Evolutionary conservation across 192 early-diverging fungal species (phyloP).

Genomic region (Coemansia sp.): DNA sequence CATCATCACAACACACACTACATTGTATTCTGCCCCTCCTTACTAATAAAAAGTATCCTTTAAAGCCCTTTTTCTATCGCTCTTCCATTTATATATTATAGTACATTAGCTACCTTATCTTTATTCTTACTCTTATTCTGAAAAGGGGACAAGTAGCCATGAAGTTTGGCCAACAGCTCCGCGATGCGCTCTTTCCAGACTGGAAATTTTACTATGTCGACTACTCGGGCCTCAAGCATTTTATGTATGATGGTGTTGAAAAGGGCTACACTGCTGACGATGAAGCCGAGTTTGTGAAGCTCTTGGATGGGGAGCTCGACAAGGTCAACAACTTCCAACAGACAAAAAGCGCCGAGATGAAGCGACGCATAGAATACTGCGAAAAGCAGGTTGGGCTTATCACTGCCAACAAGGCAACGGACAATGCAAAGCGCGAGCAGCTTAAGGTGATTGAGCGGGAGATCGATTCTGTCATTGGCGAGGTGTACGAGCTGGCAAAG

Average conservation of each 20-base stretch:
- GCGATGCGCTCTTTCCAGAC: constrained; percentile 76
- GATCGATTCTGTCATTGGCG: constrained; percentile 75
- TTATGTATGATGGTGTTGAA: constrained; percentile 70
- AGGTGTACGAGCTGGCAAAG: constrained; percentile 75
- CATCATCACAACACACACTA: not conserved
- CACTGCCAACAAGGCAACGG: constrained; percentile 48
- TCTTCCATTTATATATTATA: constrained; percentile 7
- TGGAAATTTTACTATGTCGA: constrained; percentile 88
- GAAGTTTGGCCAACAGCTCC: constrained; percentile 91
- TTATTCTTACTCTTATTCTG: not conserved
- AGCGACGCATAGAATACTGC: constrained; percentile 66
- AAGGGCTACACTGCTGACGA: constrained; percentile 78
- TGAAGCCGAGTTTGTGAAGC: constrained; percentile 82
- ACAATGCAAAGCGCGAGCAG: constrained; percentile 54
- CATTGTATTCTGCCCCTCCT: not conserved
- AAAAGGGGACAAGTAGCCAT: constrained; percentile 44
- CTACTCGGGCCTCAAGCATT: constrained; percentile 85
- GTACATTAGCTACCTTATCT: not conserved
- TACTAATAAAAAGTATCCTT: not conserved
- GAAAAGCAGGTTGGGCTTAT: constrained; percentile 63
- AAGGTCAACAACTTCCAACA: constrained; percentile 80
- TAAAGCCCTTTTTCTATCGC: not conserved
- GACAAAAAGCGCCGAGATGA: constrained; percentile 73
- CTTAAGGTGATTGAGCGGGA: constrained; percentile 59
- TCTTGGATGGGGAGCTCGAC: constrained; percentile 87